Percentiles rank a stretch among this genome's conserved stretches.
phyloP scores from a whole-genome alignment of 306 rosid species.

The Malus domestica region ASM211411v1 NC_041791.1:12542501-12543000 shows the following conservation, averaged over 20 bases:
- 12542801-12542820: neutral
- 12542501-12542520: slow-evolving; percentile 30
- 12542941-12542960: slow-evolving; percentile 10
- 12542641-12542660: too few relatives aligned
- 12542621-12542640: neutral
- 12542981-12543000: slow-evolving; percentile 2
- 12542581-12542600: neutral
- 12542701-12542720: rapidly evolving
- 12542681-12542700: too few relatives aligned
- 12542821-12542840: neutral
- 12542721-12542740: too few relatives aligned
- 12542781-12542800: neutral
- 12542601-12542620: neutral
- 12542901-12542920: neutral
- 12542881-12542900: neutral
- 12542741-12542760: too few relatives aligned
- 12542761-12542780: too few relatives aligned
- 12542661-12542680: too few relatives aligned
- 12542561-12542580: slow-evolving; percentile 13
- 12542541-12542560: slow-evolving; percentile 9
- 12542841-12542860: too few relatives aligned
- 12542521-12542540: slow-evolving; percentile 12
- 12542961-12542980: slow-evolving; percentile 17
- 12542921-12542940: neutral
- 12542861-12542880: neutral